Evolutionary conservation across 2,329 filamentous ascomycete genomes (phyloP), one percentile per base, ranked within the genome.

Genomic region (Ceratocystis cacaofunesta): DNA sequence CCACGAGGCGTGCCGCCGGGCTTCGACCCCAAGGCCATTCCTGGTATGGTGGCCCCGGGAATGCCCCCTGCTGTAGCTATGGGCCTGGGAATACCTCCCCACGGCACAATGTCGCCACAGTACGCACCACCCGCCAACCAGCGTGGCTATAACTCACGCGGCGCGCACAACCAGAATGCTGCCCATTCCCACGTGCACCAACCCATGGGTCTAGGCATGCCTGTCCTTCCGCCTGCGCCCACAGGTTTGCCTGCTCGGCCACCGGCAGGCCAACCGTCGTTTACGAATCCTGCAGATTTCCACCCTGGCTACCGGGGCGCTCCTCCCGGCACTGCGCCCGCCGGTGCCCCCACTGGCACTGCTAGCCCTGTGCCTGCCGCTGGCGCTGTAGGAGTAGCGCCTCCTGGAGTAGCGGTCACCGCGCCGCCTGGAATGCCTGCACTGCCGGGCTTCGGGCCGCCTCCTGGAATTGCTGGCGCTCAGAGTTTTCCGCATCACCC

Each of bases 191-290:
- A 22, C 68, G 69, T 22, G 67, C 69, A 22, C 68, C 69, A 8
- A 69, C 65, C 62, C 15, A 57, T 60, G 44, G 65, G 65, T 17
- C 32, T 66, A 32, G 61, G 61, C 6, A 66, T 66, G 65, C 65
- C 65, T n/a, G 74, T 74, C 62, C 75, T 82, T 1, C 79, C 79
- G 0, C 77, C 79, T 7, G 76, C 79, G 0, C 79, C 80, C 0
- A 76, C 78, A 0, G 80, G 80, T 1, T 73, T 82, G 2, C 80
- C 80, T 0, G 78, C 79, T 0, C 74, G 80, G 28, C 63, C 63
- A 43, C 63, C 63, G 79, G 2, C 79, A 79, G 0, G 78, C 78
- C 78, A 79, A 41, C 74, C 69, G 28, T 76, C 75, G 28, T 80
- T 75, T 70, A 76, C 74, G 60, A 79, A 79, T 67, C 77, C 78